These are phyloP conservation scores for Cantharellus anzutake DNA, from an alignment of 768 basidiomycete species.

Conservation along the genomic window DNA sequence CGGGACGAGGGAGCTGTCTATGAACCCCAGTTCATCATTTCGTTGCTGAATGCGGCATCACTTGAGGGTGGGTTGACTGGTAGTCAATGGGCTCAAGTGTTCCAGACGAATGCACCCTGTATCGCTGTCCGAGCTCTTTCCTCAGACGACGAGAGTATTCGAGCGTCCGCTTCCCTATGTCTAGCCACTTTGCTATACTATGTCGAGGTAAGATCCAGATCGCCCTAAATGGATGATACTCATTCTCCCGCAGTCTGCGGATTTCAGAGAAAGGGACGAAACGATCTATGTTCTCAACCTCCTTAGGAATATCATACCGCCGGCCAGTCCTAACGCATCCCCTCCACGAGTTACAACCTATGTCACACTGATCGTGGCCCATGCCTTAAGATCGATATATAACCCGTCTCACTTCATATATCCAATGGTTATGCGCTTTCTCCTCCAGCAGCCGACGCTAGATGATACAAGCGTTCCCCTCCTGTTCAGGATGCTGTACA, in stretches of 20 bases:
- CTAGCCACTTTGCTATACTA: no score
- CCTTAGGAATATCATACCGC: constrained; percentile 36
- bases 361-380: constrained; percentile 62
- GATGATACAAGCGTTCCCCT: constrained; percentile 76
- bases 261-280: constrained; percentile 63
- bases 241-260: constrained; percentile 22
- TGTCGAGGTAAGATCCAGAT: no score
- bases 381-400: constrained; percentile 65
- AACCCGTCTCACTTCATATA: constrained; percentile 81
- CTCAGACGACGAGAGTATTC: neutral
- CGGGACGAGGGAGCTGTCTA: constrained; percentile 32
- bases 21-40: constrained; percentile 61
- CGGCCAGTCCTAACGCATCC: constrained; percentile 16
- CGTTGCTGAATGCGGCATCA: constrained; percentile 49
- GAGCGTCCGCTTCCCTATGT: no score
- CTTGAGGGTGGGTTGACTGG: constrained; percentile 37
- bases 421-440: constrained; percentile 67
- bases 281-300: constrained; percentile 49
- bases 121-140: constrained; percentile 39
- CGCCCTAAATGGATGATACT: no score
- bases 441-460: constrained; percentile 71
- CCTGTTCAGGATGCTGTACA: constrained; percentile 78
- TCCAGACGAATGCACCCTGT: constrained; percentile 61
- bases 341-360: constrained; percentile 46
- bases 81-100: constrained; percentile 69